These are phyloP conservation scores for Arabidopsis hybrid DNA, from an alignment of 441 rosid genomes.

Conservation along the genomic window DNA sequence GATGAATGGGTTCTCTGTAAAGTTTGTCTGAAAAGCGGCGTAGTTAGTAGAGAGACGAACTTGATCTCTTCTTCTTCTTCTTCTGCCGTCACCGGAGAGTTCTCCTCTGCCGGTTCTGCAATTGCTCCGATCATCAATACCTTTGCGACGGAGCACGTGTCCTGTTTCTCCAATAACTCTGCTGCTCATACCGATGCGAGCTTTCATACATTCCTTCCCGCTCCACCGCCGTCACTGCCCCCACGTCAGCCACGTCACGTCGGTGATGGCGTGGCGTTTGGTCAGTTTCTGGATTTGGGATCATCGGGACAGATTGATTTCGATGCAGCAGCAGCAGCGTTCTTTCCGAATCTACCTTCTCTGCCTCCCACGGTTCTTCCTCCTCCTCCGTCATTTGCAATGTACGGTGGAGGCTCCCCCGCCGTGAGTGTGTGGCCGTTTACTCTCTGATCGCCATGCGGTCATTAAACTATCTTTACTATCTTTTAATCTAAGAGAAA, in stretches of 20 bases:
- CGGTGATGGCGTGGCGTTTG: slow-evolving; percentile 33
- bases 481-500: background rate
- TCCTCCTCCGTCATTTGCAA: slow-evolving; percentile 31
- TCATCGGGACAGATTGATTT: slow-evolving; percentile 41
- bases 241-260: slow-evolving; percentile 25
- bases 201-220: slow-evolving; percentile 27
- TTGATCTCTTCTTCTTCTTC: slow-evolving; percentile 33
- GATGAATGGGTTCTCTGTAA: slow-evolving; percentile 94
- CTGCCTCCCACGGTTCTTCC: slow-evolving; percentile 43
- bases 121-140: slow-evolving; percentile 62
- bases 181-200: slow-evolving; percentile 33
- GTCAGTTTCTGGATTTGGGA: slow-evolving; percentile 28
- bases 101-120: slow-evolving; percentile 55
- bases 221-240: slow-evolving; percentile 44
- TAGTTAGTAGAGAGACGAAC: slow-evolving; percentile 42
- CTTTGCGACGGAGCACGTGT: slow-evolving; percentile 81
- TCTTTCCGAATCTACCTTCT: slow-evolving; percentile 49
- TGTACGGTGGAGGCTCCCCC: slow-evolving; percentile 38
- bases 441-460: slow-evolving; percentile 32
- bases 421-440: slow-evolving; percentile 49
- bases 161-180: slow-evolving; percentile 97
- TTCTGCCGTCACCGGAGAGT: slow-evolving; percentile 1
- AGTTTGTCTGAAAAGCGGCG: slow-evolving; percentile 70
- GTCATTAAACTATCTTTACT: background rate
- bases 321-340: slow-evolving; percentile 48